Conservation (phyloP, 2,329 filamentous ascomycete species). For the Beauveria australis region DNA sequence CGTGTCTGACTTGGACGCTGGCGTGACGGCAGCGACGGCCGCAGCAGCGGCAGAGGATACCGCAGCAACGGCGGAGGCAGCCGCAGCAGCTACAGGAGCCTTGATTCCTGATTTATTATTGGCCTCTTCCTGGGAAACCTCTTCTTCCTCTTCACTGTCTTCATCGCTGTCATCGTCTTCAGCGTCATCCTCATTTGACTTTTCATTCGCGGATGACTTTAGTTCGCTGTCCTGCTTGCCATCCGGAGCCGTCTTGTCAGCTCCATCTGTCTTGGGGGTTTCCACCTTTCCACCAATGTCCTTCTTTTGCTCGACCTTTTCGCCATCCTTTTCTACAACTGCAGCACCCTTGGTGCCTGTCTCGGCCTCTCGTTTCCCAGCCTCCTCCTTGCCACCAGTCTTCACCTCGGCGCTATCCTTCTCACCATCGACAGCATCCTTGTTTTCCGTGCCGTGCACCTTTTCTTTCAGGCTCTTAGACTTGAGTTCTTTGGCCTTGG, state of each 20-base stretch:
- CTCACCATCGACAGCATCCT: constrained; percentile 19
- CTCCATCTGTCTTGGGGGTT: constrained; percentile 10
- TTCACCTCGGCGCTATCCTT: background rate
- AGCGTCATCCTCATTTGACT: background rate
- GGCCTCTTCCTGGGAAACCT: background rate
- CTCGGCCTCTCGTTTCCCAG: constrained; percentile 9
- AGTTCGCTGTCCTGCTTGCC: background rate
- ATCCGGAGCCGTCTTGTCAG: background rate
- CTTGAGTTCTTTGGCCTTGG: constrained; percentile 53
- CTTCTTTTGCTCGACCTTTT: constrained; percentile 13
- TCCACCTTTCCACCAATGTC: background rate
- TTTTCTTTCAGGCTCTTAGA: constrained; percentile 47
- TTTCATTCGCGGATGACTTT: background rate
- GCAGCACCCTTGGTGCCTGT: constrained; percentile 15
- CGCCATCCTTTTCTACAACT: constrained; percentile 24
- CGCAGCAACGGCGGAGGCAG: background rate
- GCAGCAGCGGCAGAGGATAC: background rate
- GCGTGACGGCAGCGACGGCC: background rate
- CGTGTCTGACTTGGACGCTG: background rate
- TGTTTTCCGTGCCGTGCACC: constrained; percentile 35
- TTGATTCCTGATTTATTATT: background rate
- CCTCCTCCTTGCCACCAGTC: constrained; percentile 7
- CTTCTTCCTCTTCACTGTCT: background rate
- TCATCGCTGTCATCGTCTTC: background rate
- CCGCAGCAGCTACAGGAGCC: background rate